Conservation (phyloP, 2,329 filamentous ascomycete species). For the Colletotrichum sp. region DNA sequence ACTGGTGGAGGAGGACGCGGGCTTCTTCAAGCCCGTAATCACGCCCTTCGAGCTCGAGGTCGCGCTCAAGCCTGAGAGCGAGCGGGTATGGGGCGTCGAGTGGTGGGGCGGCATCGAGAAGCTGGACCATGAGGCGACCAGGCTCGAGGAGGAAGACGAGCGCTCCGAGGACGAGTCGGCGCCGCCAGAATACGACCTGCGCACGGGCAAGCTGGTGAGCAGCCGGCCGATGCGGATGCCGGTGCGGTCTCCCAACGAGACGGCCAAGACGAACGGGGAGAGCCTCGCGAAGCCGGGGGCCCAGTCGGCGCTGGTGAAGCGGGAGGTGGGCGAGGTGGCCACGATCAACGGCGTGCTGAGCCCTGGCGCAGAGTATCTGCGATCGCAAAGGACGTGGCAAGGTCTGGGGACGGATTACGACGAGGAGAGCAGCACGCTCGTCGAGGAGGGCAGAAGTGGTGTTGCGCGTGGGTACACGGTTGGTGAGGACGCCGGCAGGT, state of each 20-base stretch:
- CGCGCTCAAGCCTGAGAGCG: constrained; percentile 74
- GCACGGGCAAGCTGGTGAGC: constrained; percentile 83
- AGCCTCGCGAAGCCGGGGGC: constrained; percentile 21
- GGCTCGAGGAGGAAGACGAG: constrained; percentile 6
- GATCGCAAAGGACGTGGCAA: constrained; percentile 85
- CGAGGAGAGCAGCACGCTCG: constrained; percentile 63
- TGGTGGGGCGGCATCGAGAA: constrained; percentile 89
- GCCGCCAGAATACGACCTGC: constrained; percentile 88
- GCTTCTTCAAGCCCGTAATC: constrained; percentile 86
- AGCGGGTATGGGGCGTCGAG: constrained; percentile 82
- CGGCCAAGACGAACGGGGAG: constrained; percentile 20
- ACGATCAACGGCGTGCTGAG: constrained; percentile 86
- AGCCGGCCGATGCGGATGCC: constrained; percentile 73
- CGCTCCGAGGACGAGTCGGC: constrained; percentile 70
- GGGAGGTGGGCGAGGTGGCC: constrained; percentile 70
- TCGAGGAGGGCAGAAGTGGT: constrained; percentile 86
- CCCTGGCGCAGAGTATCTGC: constrained; percentile 86
- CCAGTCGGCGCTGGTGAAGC: constrained; percentile 60
- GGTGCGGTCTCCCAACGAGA: constrained; percentile 20
- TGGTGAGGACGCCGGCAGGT: constrained; percentile 52
- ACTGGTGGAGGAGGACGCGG: constrained; percentile 79
- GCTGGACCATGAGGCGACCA: constrained; percentile 50
- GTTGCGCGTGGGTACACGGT: constrained; percentile 89
- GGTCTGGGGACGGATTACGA: constrained; percentile 88
- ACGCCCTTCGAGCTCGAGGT: constrained; percentile 93